Evolutionary conservation across 1,284 basidiomycete species (phyloP).

Genomic region (Moniliella sp.): DNA sequence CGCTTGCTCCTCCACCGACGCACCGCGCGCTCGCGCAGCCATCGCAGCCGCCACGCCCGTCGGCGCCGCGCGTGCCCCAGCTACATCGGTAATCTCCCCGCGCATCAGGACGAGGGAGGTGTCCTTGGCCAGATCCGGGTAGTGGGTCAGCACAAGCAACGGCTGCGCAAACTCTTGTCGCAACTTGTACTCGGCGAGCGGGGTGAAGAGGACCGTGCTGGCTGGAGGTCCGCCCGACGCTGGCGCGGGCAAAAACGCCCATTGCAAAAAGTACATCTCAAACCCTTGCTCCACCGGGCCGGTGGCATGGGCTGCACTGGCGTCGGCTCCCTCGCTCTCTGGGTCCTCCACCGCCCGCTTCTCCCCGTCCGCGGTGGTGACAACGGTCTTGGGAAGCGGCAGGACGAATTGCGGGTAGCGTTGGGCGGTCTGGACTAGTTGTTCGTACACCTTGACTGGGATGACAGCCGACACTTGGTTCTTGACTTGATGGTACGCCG

Average conservation of each 20-base stretch:
- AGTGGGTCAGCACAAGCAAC: slow-evolving; percentile 68
- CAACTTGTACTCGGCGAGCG: slow-evolving; percentile 78
- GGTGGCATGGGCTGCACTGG: slow-evolving; percentile 2
- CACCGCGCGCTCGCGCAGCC: too few relatives aligned
- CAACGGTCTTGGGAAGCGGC: slow-evolving; percentile 17
- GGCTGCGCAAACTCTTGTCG: slow-evolving; percentile 71
- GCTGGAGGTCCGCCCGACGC: slow-evolving; percentile 3
- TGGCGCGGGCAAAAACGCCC: slow-evolving; percentile 13
- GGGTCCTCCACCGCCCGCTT: slow-evolving; percentile 4
- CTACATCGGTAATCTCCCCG: slow-evolving; percentile 60
- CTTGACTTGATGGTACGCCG: slow-evolving; percentile 24
- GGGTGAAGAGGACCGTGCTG: slow-evolving; percentile 59
- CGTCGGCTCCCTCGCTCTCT: slow-evolving; percentile 1
- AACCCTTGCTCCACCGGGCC: slow-evolving; percentile 8
- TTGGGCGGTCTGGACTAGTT: slow-evolving; percentile 13
- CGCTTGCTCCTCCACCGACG: too few relatives aligned
- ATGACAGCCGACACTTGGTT: slow-evolving; percentile 30
- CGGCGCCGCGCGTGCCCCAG: slow-evolving; percentile 7
- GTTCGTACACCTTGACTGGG: slow-evolving; percentile 13
- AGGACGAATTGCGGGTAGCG: slow-evolving; percentile 27
- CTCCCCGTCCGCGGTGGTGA: slow-evolving; percentile 4
- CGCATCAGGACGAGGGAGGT: slow-evolving; percentile 69
- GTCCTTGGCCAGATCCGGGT: slow-evolving; percentile 61
- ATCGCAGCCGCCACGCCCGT: slow-evolving; percentile 3
- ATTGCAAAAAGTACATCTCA: slow-evolving; percentile 29